Conservation (phyloP, 129 eudicot species). For the Pittosporum tobira region DNA sequence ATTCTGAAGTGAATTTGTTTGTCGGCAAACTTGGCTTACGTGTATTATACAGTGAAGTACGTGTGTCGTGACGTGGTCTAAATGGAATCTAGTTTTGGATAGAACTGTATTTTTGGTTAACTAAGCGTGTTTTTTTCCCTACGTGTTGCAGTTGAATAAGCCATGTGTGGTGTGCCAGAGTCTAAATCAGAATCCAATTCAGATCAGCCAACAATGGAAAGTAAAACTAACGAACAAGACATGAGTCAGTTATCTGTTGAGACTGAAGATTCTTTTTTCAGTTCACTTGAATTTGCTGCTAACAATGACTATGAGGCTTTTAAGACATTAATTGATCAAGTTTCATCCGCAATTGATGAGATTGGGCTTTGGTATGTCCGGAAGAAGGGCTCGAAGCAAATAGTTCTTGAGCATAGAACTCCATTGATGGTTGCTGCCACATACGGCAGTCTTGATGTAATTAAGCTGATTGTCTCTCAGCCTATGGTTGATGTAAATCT, state of each 20-base stretch:
- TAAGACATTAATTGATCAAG: slow-evolving; percentile 37
- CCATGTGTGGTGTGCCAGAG: slow-evolving; percentile 55
- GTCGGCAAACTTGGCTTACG: no score
- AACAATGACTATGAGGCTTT: slow-evolving; percentile 66
- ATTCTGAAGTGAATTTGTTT: no score
- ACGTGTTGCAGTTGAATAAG: slow-evolving; percentile 28
- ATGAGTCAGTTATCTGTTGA: slow-evolving; percentile 45
- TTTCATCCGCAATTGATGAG: slow-evolving; percentile 47
- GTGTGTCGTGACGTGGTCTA: neutral
- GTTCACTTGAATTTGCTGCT: slow-evolving; percentile 73
- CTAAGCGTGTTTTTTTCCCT: neutral
- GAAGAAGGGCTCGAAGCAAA: slow-evolving; percentile 54
- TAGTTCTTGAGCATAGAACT: slow-evolving; percentile 55
- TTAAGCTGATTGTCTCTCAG: slow-evolving; percentile 41
- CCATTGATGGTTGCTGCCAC: slow-evolving; percentile 94
- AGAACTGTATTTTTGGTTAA: neutral
- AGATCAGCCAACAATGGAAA: slow-evolving; percentile 8
- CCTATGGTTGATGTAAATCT: slow-evolving; percentile 58
- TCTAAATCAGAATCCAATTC: slow-evolving; percentile 27
- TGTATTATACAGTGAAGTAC: no score
- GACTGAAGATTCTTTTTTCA: slow-evolving; percentile 54
- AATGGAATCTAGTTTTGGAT: neutral
- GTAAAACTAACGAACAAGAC: slow-evolving; percentile 21
- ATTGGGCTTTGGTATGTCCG: slow-evolving; percentile 81
- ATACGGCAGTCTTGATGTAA: slow-evolving; percentile 62